Conservation (phyloP, 1,139 yeast species). For the Saccharomyces hybrid region DNA sequence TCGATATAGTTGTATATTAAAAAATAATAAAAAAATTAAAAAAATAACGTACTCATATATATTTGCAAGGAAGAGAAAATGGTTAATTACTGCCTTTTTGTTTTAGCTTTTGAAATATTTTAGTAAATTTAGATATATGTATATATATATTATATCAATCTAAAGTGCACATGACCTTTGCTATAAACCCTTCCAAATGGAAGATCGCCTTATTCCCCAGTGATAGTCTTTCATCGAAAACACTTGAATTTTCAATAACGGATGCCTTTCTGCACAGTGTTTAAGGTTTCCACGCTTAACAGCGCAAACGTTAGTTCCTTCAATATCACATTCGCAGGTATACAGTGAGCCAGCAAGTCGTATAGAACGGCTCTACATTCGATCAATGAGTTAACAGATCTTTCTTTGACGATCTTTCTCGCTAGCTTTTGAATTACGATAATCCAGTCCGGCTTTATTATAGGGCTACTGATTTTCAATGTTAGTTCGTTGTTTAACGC, state of each 20-base stretch:
- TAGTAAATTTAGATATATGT: background rate
- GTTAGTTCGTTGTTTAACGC: slow-evolving; percentile 62
- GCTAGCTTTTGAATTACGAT: slow-evolving; percentile 63
- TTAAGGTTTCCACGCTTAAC: slow-evolving; percentile 33
- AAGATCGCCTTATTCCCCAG: slow-evolving; percentile 84
- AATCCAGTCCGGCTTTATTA: slow-evolving; percentile 80
- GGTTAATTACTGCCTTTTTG: background rate
- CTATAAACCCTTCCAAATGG: slow-evolving; percentile 90
- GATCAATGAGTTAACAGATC: slow-evolving; percentile 66
- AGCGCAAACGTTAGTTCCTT: slow-evolving; percentile 59
- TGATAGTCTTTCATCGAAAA: slow-evolving; percentile 80
- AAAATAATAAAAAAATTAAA: slow-evolving; percentile 2
- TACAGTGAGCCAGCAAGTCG: slow-evolving; percentile 85
- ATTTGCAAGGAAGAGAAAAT: background rate
- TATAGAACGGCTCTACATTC: slow-evolving; percentile 69
- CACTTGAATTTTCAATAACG: slow-evolving; percentile 61
- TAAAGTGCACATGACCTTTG: slow-evolving; percentile 58
- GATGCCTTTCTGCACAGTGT: slow-evolving; percentile 27
- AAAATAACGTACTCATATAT: background rate
- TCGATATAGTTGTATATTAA: slow-evolving; percentile 2
- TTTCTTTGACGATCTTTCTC: slow-evolving; percentile 46
- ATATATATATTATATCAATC: slow-evolving; percentile 6
- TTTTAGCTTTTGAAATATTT: background rate
- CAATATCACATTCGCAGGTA: slow-evolving; percentile 74
- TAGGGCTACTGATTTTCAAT: slow-evolving; percentile 38